phyloP scores from a whole-genome alignment of 305 asterid species.

The Fraxinus nigra region DNA sequence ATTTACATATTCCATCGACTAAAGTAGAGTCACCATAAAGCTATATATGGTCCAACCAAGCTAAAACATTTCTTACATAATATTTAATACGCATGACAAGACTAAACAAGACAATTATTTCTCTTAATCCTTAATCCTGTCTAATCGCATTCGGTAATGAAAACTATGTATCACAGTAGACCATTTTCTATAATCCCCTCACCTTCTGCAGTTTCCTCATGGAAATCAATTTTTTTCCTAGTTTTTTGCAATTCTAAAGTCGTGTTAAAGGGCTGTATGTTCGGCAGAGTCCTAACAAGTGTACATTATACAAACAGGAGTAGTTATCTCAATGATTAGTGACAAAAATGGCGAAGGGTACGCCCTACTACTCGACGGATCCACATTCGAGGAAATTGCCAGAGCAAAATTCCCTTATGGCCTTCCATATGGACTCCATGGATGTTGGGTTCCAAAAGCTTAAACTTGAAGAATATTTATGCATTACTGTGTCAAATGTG shows the following conservation, averaged over 20 bases:
- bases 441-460: constrained; percentile 86
- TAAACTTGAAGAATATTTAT: constrained; percentile 16
- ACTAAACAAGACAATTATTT: neutral
- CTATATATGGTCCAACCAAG: neutral
- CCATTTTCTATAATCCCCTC: neutral
- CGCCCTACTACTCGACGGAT: constrained; percentile 74
- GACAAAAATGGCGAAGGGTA: constrained; percentile 83
- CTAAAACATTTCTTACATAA: neutral
- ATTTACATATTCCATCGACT: neutral
- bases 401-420: constrained; percentile 93
- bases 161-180: neutral
- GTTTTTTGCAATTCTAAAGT: neutral
- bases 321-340: constrained; percentile 78
- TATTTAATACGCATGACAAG: neutral
- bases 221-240: neutral
- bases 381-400: constrained; percentile 85
- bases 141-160: neutral
- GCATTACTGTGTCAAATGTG: neutral
- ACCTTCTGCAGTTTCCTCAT: neutral
- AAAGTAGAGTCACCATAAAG: neutral
- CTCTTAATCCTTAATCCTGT: neutral
- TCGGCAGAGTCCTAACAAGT: neutral
- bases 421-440: constrained; percentile 96
- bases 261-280: neutral
- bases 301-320: constrained; percentile 46